phyloP scores from a whole-genome alignment of 2,329 filamentous ascomycete species.

The Sordariomycetes sp. region DNA sequence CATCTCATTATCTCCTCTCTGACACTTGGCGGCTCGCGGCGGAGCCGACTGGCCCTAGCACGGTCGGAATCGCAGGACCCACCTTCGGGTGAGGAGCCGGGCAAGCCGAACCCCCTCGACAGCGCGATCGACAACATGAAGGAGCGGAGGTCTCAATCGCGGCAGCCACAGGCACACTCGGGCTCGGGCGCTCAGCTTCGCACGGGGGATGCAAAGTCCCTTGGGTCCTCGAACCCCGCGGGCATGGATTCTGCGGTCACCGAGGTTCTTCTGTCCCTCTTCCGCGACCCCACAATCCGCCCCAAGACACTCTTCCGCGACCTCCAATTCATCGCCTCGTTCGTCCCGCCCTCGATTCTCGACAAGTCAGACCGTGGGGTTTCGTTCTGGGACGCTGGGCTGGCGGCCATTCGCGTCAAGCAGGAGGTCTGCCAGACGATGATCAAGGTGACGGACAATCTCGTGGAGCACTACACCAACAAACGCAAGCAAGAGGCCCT shows the following conservation, averaged over 20 bases:
- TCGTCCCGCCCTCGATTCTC: conserved; percentile 49
- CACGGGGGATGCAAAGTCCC: conserved; percentile 1
- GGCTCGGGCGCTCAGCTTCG: not conserved
- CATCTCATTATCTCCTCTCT: conserved; percentile 70
- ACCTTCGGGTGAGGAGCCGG: conserved; percentile 17
- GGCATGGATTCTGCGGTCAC: conserved; percentile 48
- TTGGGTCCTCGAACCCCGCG: conserved; percentile 6
- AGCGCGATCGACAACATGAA: conserved; percentile 61
- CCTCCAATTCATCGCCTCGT: conserved; percentile 62
- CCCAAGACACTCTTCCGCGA: conserved; percentile 75
- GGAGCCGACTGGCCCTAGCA: conserved; percentile 22
- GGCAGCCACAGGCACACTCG: conserved; percentile 2
- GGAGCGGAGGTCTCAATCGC: conserved; percentile 51
- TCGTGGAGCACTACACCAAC: conserved; percentile 50
- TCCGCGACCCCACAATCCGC: conserved; percentile 57
- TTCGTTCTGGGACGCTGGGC: conserved; percentile 81
- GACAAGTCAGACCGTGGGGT: conserved; percentile 57
- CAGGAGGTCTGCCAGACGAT: conserved; percentile 75
- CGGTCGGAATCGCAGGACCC: conserved; percentile 13
- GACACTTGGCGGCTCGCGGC: conserved; percentile 23
- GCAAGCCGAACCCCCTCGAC: conserved; percentile 33
- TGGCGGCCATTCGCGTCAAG: conserved; percentile 82
- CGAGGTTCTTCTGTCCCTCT: conserved; percentile 54
- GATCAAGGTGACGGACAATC: conserved; percentile 51
- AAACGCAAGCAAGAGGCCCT: conserved; percentile 21